Conservation (phyloP, 345 rosid genomes). For the Firmiana major region DNA sequence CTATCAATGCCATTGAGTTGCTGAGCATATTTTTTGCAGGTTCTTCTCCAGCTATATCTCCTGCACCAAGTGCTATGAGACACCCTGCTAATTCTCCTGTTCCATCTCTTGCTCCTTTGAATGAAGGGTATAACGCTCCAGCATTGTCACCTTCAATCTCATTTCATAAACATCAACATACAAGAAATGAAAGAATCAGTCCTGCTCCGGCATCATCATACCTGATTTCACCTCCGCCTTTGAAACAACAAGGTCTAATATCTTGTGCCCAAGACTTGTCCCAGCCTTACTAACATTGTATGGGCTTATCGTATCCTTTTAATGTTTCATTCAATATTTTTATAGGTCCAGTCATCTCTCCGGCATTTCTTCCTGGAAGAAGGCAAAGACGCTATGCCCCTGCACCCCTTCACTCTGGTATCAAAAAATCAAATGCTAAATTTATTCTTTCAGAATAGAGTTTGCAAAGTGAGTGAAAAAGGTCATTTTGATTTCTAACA, state of each 20-base stretch:
- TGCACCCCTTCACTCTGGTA: conserved; percentile 51
- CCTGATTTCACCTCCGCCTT: conserved; percentile 40
- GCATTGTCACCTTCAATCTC: conserved; percentile 45
- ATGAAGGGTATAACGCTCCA: conserved; percentile 21
- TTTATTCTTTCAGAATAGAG: conserved; percentile 1
- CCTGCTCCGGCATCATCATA: conserved; percentile 44
- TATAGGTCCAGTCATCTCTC: conserved; percentile 42
- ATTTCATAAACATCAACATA: conserved; percentile 34
- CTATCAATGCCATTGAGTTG: neutral
- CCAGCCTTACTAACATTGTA: neutral
- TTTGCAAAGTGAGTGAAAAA: neutral
- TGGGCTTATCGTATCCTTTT: neutral
- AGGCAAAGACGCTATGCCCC: conserved; percentile 37
- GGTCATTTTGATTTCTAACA: conserved; percentile 19
- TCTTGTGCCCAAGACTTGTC: neutral
- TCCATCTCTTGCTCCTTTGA: conserved; percentile 35
- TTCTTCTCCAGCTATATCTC: conserved; percentile 37
- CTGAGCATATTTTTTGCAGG: conserved; percentile 10
- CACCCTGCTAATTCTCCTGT: conserved; percentile 23
- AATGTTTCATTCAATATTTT: conserved; percentile 25
- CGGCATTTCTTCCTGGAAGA: conserved; percentile 30
- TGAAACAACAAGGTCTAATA: conserved; percentile 38
- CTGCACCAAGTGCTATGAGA: conserved; percentile 16
- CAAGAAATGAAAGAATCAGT: conserved; percentile 29
- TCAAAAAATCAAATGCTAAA: neutral